phyloP scores from a whole-genome alignment of 2,329 filamentous ascomycete species.

The Cercospora canescens region DNA sequence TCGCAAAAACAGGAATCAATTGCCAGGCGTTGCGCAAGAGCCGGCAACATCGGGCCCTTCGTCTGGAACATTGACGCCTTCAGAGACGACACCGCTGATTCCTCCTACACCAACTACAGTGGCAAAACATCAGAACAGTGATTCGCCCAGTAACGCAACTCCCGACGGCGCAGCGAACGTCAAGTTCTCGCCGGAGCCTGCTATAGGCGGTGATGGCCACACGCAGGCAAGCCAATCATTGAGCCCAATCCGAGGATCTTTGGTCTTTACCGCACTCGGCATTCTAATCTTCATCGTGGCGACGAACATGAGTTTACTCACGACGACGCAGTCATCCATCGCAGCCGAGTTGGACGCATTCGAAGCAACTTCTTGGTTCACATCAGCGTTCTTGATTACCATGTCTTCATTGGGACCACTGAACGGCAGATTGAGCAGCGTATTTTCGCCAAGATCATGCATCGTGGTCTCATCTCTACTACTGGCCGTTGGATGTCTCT shows the following conservation, averaged over 20 bases:
- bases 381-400: constrained; percentile 70
- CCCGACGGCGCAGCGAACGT: background rate
- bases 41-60: background rate
- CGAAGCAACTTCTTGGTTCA: constrained; percentile 76
- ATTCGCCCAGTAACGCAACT: background rate
- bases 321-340: constrained; percentile 76
- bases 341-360: constrained; percentile 74
- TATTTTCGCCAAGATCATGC: constrained; percentile 69
- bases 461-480: constrained; percentile 62
- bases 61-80: background rate
- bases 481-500: constrained; percentile 61
- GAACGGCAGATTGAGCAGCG: constrained; percentile 68
- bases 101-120: background rate
- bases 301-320: constrained; percentile 77
- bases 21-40: background rate
- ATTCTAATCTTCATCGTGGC: constrained; percentile 43
- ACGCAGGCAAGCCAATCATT: constrained; percentile 29
- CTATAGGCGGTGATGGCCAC: constrained; percentile 11
- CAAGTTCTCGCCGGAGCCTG: background rate
- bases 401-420: constrained; percentile 65
- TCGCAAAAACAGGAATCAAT: background rate
- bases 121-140: background rate
- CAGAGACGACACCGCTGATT: constrained; percentile 4
- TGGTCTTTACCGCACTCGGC: constrained; percentile 29
- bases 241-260: constrained; percentile 17